These are phyloP conservation scores for Trichoderma reesei DNA, from an alignment of 495 filamentous ascomycete species.

Conservation along the genomic window DNA sequence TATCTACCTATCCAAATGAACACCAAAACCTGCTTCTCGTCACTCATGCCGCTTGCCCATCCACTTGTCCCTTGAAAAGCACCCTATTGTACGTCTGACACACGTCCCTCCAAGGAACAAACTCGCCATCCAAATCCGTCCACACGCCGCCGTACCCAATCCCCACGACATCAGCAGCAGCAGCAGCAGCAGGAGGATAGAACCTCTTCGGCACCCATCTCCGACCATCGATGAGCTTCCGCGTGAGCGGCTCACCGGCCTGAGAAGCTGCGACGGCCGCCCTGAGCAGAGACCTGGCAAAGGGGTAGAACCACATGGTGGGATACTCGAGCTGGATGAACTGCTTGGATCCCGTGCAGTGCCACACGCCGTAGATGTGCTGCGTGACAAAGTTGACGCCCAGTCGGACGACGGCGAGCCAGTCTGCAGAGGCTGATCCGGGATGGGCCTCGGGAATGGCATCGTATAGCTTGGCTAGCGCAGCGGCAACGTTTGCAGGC, in stretches of 20 bases:
- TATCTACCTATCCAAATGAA: too few species aligned
- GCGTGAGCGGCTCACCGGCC: constrained; percentile 10
- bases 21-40: too few species aligned
- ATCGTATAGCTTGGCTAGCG: constrained; percentile 4
- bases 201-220: constrained; percentile 15
- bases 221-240: constrained; percentile 13
- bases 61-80: background rate
- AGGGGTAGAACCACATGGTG: constrained; percentile 17
- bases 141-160: constrained; percentile 11
- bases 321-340: constrained; percentile 15
- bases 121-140: constrained; percentile 14
- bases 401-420: constrained; percentile 14
- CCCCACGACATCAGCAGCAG: background rate
- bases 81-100: constrained; percentile 10
- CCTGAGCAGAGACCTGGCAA: constrained; percentile 14
- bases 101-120: constrained; percentile 14
- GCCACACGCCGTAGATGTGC: constrained; percentile 14
- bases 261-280: constrained; percentile 11
- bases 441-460: background rate
- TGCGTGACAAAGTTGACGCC: constrained; percentile 17
- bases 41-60: background rate
- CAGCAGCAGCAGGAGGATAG: constrained; percentile 9
- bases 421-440: constrained; percentile 1
- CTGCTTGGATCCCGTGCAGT: constrained; percentile 19
- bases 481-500: background rate